These are phyloP conservation scores for Neurospora crassa DNA, from an alignment of 2,329 filamentous ascomycete species.

Conservation along the genomic window DNA sequence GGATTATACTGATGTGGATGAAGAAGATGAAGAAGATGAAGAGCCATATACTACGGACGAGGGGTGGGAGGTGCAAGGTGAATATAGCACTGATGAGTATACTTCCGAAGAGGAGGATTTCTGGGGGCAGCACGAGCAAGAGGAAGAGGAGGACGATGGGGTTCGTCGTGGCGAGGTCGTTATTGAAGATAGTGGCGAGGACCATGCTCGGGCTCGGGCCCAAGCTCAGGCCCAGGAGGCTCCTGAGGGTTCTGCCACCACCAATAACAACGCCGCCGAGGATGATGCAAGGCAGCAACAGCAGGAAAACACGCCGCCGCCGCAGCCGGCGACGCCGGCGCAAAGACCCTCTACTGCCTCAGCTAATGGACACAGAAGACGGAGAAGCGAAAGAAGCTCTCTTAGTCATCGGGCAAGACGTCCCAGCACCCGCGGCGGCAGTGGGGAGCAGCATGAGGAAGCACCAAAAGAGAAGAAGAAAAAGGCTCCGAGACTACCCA, in stretches of 20 bases:
- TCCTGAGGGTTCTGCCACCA: background rate
- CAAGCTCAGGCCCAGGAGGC: background rate
- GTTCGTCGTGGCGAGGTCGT: background rate
- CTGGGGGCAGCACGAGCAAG: background rate
- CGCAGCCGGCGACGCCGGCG: background rate
- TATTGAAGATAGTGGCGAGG: background rate
- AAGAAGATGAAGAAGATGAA: background rate
- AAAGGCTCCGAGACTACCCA: slow-evolving; percentile 47
- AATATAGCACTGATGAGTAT: background rate
- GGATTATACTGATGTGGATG: slow-evolving; percentile 37
- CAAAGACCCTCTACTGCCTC: background rate
- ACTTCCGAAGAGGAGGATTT: background rate
- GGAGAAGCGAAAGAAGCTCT: background rate
- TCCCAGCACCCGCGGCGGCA: background rate
- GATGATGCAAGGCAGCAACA: background rate
- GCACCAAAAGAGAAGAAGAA: background rate
- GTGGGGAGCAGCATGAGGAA: background rate
- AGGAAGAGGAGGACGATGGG: background rate
- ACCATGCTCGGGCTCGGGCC: background rate
- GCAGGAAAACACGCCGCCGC: background rate
- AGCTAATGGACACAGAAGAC: background rate
- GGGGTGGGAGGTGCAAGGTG: background rate
- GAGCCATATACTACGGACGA: background rate
- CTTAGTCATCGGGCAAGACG: background rate
- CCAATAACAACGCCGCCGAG: background rate